Evolutionary conservation across 805 yeast species (phyloP).

Genomic region (Wickerhamomyces tratensis): DNA sequence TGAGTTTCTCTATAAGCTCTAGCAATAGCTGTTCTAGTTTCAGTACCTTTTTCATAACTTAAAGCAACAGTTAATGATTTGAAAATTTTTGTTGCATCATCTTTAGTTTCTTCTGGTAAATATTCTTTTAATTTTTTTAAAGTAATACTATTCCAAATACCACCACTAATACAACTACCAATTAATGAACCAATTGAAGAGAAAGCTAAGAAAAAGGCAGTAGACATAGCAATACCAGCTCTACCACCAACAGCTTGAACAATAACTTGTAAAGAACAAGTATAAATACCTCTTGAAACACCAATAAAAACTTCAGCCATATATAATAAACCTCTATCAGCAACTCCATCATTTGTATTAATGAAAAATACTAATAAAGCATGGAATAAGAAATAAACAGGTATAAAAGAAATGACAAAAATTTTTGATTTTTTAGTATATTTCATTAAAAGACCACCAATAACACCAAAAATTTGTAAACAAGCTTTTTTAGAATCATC

Average conservation of each 20-base stretch:
- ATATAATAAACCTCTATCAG: conserved; percentile 4
- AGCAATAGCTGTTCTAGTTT: conserved; percentile 18
- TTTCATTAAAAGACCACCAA: conserved; percentile 20
- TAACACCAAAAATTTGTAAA: conserved; percentile 17
- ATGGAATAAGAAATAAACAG: conserved; percentile 16
- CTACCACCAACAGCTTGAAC: conserved; percentile 20
- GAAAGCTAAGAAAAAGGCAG: conserved; percentile 21
- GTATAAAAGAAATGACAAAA: conserved; percentile 14
- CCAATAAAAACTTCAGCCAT: conserved; percentile 17
- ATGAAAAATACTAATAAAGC: conserved; percentile 17
- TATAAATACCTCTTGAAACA: conserved; percentile 19
- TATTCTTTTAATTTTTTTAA: conserved; percentile 10
- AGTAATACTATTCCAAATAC: conserved; percentile 19
- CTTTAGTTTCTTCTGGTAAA: conserved; percentile 13
- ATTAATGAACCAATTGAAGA: conserved; percentile 19
- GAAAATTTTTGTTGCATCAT: conserved; percentile 17
- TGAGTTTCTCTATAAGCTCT: conserved; percentile 21
- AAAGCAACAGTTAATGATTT: conserved; percentile 15
- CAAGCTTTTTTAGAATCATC: conserved; percentile 21
- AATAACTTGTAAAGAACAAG: conserved; percentile 16
- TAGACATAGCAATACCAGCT: conserved; percentile 21
- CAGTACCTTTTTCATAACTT: conserved; percentile 18
- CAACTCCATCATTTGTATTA: conserved; percentile 10
- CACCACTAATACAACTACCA: conserved; percentile 20
- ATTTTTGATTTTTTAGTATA: conserved; percentile 19